Percentiles rank a stretch among this genome's conserved stretches.
Conservation (phyloP, 1,284 basidiomycete genomes). For the Ganoderma multipileum region DNA sequence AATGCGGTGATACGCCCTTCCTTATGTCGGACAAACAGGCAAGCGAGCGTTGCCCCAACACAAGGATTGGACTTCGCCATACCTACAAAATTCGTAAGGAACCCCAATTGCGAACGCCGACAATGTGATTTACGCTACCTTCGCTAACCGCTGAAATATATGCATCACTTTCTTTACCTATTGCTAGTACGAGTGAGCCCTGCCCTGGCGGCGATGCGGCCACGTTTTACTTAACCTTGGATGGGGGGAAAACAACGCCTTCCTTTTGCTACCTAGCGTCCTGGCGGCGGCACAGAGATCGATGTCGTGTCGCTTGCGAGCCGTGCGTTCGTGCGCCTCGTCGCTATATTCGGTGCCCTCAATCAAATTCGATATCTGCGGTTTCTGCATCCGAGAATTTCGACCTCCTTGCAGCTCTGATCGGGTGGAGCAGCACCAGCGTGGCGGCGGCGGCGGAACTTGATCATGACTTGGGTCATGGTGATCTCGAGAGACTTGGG, state of each 20-base stretch:
- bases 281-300: neutral
- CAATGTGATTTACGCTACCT: neutral
- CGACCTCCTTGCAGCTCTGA: neutral
- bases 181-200: neutral
- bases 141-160: neutral
- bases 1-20: neutral
- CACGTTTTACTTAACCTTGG: neutral
- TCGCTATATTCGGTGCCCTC: neutral
- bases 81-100: neutral
- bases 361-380: constrained; percentile 4
- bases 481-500: neutral
- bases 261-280: constrained; percentile 1
- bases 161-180: too few species aligned
- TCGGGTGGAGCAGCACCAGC: neutral
- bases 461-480: neutral
- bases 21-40: neutral
- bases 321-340: neutral
- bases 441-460: neutral
- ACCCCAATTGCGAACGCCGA: neutral
- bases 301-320: neutral
- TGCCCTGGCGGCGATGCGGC: neutral
- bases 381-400: neutral
- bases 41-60: neutral
- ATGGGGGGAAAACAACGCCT: neutral
- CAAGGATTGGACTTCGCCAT: neutral